These are phyloP conservation scores for Thelephora aurantiotincta DNA, from an alignment of 768 basidiomycete species.

Conservation along the genomic window DNA sequence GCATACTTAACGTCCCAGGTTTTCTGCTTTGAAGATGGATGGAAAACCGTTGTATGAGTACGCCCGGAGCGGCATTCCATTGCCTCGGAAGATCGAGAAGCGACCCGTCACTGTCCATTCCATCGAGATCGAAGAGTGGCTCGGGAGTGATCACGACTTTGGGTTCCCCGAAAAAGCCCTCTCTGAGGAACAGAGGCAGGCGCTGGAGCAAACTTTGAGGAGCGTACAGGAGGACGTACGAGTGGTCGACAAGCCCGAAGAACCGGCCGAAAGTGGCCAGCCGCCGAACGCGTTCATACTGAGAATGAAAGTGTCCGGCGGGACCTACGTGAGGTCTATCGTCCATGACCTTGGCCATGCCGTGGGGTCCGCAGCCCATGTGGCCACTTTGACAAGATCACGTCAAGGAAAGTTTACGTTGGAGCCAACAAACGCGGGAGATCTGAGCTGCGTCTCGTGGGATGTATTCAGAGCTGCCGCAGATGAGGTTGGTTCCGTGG, in stretches of 20 bases:
- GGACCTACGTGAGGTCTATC: constrained; percentile 93
- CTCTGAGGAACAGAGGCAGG: constrained; percentile 50
- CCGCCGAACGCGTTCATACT: constrained; percentile 71
- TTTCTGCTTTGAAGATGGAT: constrained; percentile 98
- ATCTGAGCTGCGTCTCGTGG: constrained; percentile 58
- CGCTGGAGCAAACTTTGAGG: constrained; percentile 51
- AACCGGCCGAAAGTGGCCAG: constrained; percentile 16
- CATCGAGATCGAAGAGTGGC: constrained; percentile 70
- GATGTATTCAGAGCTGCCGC: constrained; percentile 53
- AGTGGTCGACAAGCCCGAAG: constrained; percentile 21
- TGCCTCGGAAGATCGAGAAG: constrained; percentile 88
- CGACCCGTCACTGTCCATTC: constrained; percentile 74
- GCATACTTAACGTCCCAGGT: constrained; percentile 32
- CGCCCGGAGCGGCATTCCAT: constrained; percentile 77
- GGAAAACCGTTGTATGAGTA: constrained; percentile 93
- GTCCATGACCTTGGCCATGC: constrained; percentile 84
- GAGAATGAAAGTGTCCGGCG: constrained; percentile 87
- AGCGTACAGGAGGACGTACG: constrained; percentile 26
- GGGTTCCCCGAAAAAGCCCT: constrained; percentile 64
- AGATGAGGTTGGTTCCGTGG: constrained; percentile 35
- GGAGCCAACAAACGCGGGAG: constrained; percentile 33
- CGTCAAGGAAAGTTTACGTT: constrained; percentile 74
- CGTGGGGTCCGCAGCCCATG: constrained; percentile 82
- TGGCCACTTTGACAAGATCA: constrained; percentile 81
- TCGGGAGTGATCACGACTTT: constrained; percentile 60